Percentiles rank a stretch among this genome's conserved stretches.
phyloP scores from a whole-genome alignment of 257 asterid species.

The Solanum lycopersicoides region DNA sequence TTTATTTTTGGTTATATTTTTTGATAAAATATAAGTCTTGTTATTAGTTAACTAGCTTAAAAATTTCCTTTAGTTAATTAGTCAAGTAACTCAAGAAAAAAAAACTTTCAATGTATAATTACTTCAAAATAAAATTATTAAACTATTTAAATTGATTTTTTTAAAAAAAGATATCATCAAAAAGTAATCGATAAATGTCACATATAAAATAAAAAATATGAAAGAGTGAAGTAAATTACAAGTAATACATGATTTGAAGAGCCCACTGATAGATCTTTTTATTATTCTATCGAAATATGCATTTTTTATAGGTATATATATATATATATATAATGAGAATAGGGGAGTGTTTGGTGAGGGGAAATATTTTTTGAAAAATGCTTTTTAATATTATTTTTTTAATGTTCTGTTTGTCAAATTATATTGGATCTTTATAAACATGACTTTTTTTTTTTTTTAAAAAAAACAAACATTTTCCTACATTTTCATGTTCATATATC shows the following conservation, averaged over 20 bases:
- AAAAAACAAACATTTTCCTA: too few species aligned
- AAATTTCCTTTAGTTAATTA: not conserved
- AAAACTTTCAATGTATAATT: too few species aligned
- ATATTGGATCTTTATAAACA: too few species aligned
- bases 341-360: not conserved
- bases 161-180: accelerated
- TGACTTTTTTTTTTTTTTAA: too few species aligned
- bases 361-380: not conserved
- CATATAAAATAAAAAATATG: not conserved
- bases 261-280: not conserved
- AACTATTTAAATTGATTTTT: not conserved
- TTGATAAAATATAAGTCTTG: too few species aligned
- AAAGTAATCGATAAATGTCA: not conserved
- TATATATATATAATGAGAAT: not conserved
- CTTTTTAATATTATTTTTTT: not conserved
- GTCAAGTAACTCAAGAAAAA: not conserved
- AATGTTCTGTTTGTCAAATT: not conserved
- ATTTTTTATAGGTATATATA: not conserved
- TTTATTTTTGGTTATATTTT: too few species aligned
- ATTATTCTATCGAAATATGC: not conserved
- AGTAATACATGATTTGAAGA: not conserved
- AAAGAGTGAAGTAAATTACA: not conserved
- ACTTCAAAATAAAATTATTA: not conserved
- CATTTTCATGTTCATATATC: not conserved
- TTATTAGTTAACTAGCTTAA: not conserved